phyloP scores from a whole-genome alignment of 2,329 filamentous ascomycete species.

The Hypocreales sp. region DNA sequence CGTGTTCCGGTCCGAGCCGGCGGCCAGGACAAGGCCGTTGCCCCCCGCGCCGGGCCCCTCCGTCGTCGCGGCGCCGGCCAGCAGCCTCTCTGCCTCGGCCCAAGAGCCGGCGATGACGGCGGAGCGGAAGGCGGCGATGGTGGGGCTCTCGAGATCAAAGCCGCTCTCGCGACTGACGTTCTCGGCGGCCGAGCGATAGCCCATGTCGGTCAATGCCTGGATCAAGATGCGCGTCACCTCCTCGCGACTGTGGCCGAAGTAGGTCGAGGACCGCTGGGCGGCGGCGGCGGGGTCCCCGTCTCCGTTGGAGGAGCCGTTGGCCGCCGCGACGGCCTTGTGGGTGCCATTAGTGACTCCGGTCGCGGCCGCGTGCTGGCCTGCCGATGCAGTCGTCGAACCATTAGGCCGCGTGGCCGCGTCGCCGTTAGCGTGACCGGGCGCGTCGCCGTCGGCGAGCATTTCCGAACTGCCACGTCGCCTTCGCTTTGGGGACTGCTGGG shows the following conservation, averaged over 20 bases:
- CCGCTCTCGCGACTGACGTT: slow-evolving; percentile 70
- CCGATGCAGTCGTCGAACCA: slow-evolving; percentile 24
- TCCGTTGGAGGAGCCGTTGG: slow-evolving; percentile 37
- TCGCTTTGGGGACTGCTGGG: slow-evolving; percentile 19
- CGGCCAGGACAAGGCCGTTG: slow-evolving; percentile 57
- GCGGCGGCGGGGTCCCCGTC: slow-evolving; percentile 8
- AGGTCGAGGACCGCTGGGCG: slow-evolving; percentile 22
- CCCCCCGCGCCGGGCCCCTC: slow-evolving; percentile 17
- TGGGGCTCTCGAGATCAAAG: slow-evolving; percentile 70
- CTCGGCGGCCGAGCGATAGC: slow-evolving; percentile 64
- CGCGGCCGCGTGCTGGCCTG: slow-evolving; percentile 7
- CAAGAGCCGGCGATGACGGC: slow-evolving; percentile 72
- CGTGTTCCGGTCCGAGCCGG: slow-evolving; percentile 57
- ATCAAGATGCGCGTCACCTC: slow-evolving; percentile 88
- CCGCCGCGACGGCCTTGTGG: slow-evolving; percentile 25
- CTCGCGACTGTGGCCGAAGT: slow-evolving; percentile 78
- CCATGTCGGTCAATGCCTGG: slow-evolving; percentile 78
- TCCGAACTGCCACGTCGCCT: slow-evolving; percentile 40
- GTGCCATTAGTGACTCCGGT: slow-evolving; percentile 27
- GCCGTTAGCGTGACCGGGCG: slow-evolving; percentile 37
- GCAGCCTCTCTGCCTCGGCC: slow-evolving; percentile 67
- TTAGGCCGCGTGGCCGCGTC: slow-evolving; percentile 22
- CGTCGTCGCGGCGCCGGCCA: slow-evolving; percentile 39
- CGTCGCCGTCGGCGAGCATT: slow-evolving; percentile 48
- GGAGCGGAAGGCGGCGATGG: slow-evolving; percentile 71